These are phyloP conservation scores for Cinnamomum micranthum DNA, from an alignment of 164 flowering plant species.

Conservation along the genomic window DNA sequence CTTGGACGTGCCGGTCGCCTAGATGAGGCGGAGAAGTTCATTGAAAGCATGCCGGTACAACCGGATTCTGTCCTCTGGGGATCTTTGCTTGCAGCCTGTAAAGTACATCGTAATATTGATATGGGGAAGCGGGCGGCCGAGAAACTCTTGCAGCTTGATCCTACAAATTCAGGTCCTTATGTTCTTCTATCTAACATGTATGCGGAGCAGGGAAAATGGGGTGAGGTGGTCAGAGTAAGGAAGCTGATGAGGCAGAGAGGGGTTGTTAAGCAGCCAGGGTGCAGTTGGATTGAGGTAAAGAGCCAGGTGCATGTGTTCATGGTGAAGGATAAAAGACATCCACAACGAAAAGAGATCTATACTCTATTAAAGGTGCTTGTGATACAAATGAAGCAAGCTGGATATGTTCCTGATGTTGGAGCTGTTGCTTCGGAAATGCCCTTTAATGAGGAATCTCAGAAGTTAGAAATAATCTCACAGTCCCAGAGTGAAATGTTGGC, in stretches of 20 bases:
- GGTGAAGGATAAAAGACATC: conserved; percentile 31
- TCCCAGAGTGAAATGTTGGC: conserved; percentile 1
- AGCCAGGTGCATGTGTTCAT: conserved; percentile 26
- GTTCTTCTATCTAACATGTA: conserved; percentile 29
- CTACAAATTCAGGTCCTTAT: conserved; percentile 26
- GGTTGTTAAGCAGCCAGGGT: conserved; percentile 34
- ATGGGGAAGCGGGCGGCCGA: conserved; percentile 23
- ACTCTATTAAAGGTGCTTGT: conserved; percentile 12
- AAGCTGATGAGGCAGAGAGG: conserved; percentile 25
- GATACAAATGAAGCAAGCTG: conserved; percentile 14
- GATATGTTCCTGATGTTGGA: conserved; percentile 13
- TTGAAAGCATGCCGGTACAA: conserved; percentile 18
- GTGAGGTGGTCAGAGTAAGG: conserved; percentile 17
- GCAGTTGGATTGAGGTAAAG: conserved; percentile 30
- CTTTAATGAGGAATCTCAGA: background rate
- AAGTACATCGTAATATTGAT: conserved; percentile 18
- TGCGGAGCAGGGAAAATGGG: conserved; percentile 23
- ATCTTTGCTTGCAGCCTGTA: conserved; percentile 25
- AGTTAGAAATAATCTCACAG: background rate
- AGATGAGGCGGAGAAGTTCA: conserved; percentile 17
- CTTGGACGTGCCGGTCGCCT: conserved; percentile 28
- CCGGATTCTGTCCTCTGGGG: conserved; percentile 27
- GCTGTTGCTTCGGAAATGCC: background rate
- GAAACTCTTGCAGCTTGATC: conserved; percentile 26
- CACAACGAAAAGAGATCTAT: conserved; percentile 21